These are phyloP conservation scores for Diaporthe australafricana DNA, from an alignment of 2,329 filamentous ascomycete genomes.

Conservation along the genomic window DNA sequence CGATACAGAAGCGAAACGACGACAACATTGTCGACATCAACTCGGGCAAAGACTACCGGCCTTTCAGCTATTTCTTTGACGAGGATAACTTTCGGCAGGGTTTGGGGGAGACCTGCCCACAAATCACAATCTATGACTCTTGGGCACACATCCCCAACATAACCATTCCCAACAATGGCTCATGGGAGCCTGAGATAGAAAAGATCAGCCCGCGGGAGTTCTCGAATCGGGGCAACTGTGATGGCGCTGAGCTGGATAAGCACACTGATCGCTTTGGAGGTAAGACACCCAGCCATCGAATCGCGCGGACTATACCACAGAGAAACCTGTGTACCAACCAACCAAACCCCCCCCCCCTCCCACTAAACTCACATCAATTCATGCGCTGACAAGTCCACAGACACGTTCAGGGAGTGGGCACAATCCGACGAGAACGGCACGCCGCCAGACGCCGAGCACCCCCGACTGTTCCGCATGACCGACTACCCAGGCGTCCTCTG, in stretches of 20 bases:
- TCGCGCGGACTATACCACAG: no score
- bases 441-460: slow-evolving; percentile 41
- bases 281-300: background rate
- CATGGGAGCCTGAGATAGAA: slow-evolving; percentile 47
- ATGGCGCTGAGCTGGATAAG: slow-evolving; percentile 53
- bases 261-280: slow-evolving; percentile 53
- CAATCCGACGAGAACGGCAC: slow-evolving; percentile 41
- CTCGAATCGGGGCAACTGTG: slow-evolving; percentile 51
- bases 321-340: no score
- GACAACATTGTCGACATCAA: slow-evolving; percentile 56
- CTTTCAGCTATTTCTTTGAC: slow-evolving; percentile 61
- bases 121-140: slow-evolving; percentile 55
- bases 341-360: accelerated
- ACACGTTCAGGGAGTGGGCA: slow-evolving; percentile 46
- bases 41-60: slow-evolving; percentile 47
- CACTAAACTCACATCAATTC: background rate
- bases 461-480: slow-evolving; percentile 53
- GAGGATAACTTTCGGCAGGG: slow-evolving; percentile 55
- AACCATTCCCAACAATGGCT: background rate
- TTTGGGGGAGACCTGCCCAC: slow-evolving; percentile 53
- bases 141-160: slow-evolving; percentile 52
- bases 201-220: slow-evolving; percentile 54
- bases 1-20: slow-evolving; percentile 56
- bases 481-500: slow-evolving; percentile 54
- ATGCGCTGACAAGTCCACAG: slow-evolving; percentile 39